A percentile compares a stretch with the other conserved stretches of the same genome.
Conservation (phyloP, 1,139 yeast species). For the Lizanozyma gosingica region DNA sequence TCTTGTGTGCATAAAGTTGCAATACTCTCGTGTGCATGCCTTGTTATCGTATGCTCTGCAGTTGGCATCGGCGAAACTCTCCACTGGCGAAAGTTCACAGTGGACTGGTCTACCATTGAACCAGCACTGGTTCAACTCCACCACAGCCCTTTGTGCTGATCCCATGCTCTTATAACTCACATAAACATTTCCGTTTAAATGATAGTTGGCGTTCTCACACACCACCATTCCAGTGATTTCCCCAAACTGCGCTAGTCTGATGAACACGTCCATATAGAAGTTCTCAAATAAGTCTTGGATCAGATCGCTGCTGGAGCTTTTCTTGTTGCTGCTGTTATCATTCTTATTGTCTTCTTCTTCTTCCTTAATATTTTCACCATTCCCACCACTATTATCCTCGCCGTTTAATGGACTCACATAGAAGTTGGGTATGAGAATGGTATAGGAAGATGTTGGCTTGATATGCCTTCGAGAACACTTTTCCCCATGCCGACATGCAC, state of each 20-base stretch:
- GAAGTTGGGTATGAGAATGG: constrained; percentile 60
- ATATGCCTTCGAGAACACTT: constrained; percentile 75
- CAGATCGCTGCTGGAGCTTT: constrained; percentile 1
- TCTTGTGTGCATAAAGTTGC: constrained; percentile 81
- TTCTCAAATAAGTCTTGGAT: constrained; percentile 48
- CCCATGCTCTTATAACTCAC: constrained; percentile 47
- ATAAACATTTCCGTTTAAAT: constrained; percentile 77
- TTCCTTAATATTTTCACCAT: constrained; percentile 14
- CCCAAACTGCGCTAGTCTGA: constrained; percentile 60
- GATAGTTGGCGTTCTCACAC: constrained; percentile 79
- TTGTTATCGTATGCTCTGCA: constrained; percentile 62
- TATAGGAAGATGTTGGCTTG: constrained; percentile 59
- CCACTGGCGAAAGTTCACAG: constrained; percentile 74
- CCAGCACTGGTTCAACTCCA: constrained; percentile 70
- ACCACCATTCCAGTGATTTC: constrained; percentile 59
- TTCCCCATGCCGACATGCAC: constrained; percentile 92
- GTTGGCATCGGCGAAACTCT: constrained; percentile 60
- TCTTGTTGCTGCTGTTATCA: constrained; percentile 9
- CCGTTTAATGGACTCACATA: constrained; percentile 54
- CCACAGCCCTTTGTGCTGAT: constrained; percentile 55
- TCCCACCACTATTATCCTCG: constrained; percentile 11
- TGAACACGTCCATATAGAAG: constrained; percentile 66
- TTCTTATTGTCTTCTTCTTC: not conserved
- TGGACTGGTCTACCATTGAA: constrained; percentile 72
- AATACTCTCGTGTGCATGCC: constrained; percentile 69